Percentiles rank a stretch among this genome's conserved stretches.
Conservation (phyloP, 2,329 filamentous ascomycete species). For the Aspergillus vadensis region DNA sequence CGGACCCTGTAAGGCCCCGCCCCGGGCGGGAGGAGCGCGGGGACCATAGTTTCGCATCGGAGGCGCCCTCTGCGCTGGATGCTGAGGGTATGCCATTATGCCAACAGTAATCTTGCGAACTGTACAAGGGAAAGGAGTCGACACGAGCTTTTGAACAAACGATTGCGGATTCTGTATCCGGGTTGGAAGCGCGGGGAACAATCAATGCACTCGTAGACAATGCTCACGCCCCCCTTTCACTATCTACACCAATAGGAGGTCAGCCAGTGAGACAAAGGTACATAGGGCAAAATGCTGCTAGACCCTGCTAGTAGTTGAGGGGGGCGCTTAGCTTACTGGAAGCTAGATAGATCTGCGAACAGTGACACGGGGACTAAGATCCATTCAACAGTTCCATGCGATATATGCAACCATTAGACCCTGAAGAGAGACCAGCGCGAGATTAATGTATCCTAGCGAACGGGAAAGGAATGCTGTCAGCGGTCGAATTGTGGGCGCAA, state of each 20-base stretch:
- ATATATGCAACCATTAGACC: slow-evolving; percentile 9
- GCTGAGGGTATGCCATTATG: slow-evolving; percentile 43
- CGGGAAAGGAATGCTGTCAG: slow-evolving; percentile 14
- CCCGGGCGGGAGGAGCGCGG: slow-evolving; percentile 25
- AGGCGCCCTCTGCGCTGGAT: slow-evolving; percentile 34
- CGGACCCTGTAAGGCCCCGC: slow-evolving; percentile 18
- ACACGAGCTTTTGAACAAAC: background rate
- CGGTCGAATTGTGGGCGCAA: slow-evolving; percentile 12
- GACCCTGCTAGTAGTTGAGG: background rate
- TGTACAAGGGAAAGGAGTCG: background rate
- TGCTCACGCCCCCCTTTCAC: background rate
- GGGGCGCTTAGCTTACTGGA: slow-evolving; percentile 3
- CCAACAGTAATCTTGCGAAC: background rate
- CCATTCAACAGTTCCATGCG: slow-evolving; percentile 1
- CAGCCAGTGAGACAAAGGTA: background rate
- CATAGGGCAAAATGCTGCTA: background rate
- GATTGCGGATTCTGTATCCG: background rate
- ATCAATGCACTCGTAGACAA: background rate
- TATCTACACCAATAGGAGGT: slow-evolving; percentile 5
- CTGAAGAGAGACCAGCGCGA: background rate
- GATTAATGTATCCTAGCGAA: background rate
- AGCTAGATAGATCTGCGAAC: background rate
- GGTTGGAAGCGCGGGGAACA: background rate
- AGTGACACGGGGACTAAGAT: background rate
- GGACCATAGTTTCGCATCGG: slow-evolving; percentile 37